Evolutionary conservation across 139 green algal genomes (phyloP), one percentile per base, ranked within the genome.

Genomic region (Volvox reticuliferus): DNA sequence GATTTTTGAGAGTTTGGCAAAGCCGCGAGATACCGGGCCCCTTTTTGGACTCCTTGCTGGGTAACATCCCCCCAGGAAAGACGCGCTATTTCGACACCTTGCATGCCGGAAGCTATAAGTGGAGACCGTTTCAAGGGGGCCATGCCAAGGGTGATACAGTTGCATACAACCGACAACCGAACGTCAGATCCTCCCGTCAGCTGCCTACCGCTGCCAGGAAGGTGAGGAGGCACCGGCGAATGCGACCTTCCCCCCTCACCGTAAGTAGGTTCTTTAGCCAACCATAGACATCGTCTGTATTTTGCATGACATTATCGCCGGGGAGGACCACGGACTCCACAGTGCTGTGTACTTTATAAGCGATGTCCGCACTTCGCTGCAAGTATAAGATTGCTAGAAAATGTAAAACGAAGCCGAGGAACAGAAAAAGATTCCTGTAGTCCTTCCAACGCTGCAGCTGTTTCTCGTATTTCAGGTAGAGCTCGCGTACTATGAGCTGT

Each of bases 371-470:
- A 76, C 96, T 92, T 21, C 95, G 92, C 89, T 98, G 95, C 14
- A 94, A 83, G 67, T 97, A 97, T 26, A 98, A 94, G 20, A 97
- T 93, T 0, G 94, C 93, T 61, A 98, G 75, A 79, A 96, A 97
- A 19, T 97, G 92, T 2, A 88, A 89, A 14, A 96, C 93, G 87
- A 98, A 98, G 24, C 87, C 80, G 19, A 98, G 87, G 92, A 98
- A 98, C 9, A 90, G 79, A 63, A 97, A 95, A 21, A 98, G 91
- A 35, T 91, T 95, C 63, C 94, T 90, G 91, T 98, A 98, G 85
- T 97, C 94, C 36, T 92, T 89, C 93, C 92, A 96, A 18, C 95
- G 89, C 86, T 97, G 91, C 19, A 94, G 86, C 88, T 98, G 94
- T 61, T 95, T 95, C 87, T 96, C 92, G 89, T 95, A 97, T 65